Evolutionary conservation across 108 stramenopile genomes (phyloP).

Genomic region (Skeletonema potamos): DNA sequence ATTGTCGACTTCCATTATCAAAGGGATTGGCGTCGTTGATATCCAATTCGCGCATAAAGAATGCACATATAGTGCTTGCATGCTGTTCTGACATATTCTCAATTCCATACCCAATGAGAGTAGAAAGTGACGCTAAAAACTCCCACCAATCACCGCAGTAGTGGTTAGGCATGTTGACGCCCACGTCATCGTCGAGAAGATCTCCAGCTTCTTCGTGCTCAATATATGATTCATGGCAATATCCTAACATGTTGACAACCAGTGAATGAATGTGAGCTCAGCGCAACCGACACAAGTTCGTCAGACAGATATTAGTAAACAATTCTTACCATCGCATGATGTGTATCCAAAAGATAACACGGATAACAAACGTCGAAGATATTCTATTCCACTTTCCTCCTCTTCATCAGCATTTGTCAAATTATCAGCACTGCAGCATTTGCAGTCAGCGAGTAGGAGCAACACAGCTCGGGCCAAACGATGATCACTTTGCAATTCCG

Average conservation of each 20-base stretch:
- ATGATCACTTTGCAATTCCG: constrained; percentile 55
- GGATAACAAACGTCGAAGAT: constrained; percentile 35
- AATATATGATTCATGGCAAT: constrained; percentile 35
- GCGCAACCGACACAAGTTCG: not conserved
- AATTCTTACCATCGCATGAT: constrained; percentile 31
- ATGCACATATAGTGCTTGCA: constrained; percentile 38
- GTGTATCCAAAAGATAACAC: constrained; percentile 45
- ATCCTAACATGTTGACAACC: not conserved
- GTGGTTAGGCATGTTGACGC: constrained; percentile 31
- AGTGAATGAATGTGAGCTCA: not conserved
- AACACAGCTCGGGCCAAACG: constrained; percentile 39
- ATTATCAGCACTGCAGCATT: constrained; percentile 6
- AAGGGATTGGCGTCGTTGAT: not conserved
- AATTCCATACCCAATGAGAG: constrained; percentile 33
- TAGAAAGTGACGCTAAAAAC: constrained; percentile 27
- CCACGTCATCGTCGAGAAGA: constrained; percentile 8
- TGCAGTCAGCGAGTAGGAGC: constrained; percentile 23
- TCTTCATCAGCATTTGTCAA: constrained; percentile 8
- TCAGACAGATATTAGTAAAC: not conserved
- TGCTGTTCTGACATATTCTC: constrained; percentile 36
- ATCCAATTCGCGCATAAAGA: constrained; percentile 28
- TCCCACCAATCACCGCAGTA: constrained; percentile 43
- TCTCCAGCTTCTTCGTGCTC: constrained; percentile 5
- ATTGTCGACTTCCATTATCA: not conserved
- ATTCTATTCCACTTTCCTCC: constrained; percentile 12